Conservation (phyloP, 352 stramenopile genomes). For the Pythium guiyangense region DNA sequence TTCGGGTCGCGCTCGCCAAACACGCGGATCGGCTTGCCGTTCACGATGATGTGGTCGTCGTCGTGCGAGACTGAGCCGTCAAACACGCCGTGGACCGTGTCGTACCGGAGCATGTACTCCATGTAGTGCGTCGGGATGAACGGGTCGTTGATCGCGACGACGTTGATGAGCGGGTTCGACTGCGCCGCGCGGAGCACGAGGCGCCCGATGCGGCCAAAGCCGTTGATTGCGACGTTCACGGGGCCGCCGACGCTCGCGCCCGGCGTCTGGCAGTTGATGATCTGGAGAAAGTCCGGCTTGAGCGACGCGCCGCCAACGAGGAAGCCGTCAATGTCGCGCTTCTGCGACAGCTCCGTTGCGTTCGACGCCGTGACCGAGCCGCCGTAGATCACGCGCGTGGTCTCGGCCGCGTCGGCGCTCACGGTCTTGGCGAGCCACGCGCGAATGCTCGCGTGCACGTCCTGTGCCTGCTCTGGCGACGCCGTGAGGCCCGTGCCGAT, state of each 20-base stretch:
- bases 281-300: conserved; percentile 96
- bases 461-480: conserved; percentile 97
- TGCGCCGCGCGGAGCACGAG: conserved; percentile 93
- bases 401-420: conserved; percentile 85
- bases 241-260: conserved; percentile 42
- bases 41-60: conserved; percentile 87
- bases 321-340: conserved; percentile 98
- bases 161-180: conserved; percentile 84
- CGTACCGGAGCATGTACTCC: conserved; percentile 92
- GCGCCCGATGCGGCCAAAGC: conserved; percentile 98
- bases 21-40: conserved; percentile 92
- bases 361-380: conserved; percentile 93
- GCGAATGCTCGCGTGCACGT: conserved; percentile 96
- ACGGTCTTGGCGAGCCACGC: conserved; percentile 92
- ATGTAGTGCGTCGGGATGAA: conserved; percentile 97
- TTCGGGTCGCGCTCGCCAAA: conserved; percentile 93
- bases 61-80: conserved; percentile 83
- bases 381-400: conserved; percentile 97
- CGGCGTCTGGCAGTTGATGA: conserved; percentile 92
- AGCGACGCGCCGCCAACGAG: conserved; percentile 97
- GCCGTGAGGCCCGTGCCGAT: conserved; percentile 98
- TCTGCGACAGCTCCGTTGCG: conserved; percentile 90
- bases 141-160: conserved; percentile 94
- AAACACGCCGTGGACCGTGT: conserved; percentile 93
- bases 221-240: conserved; percentile 98